Percentiles rank a stretch among this genome's conserved stretches.
Evolutionary conservation across 208 protist genomes (phyloP).

Genomic region (Trypanosoma boissoni): DNA sequence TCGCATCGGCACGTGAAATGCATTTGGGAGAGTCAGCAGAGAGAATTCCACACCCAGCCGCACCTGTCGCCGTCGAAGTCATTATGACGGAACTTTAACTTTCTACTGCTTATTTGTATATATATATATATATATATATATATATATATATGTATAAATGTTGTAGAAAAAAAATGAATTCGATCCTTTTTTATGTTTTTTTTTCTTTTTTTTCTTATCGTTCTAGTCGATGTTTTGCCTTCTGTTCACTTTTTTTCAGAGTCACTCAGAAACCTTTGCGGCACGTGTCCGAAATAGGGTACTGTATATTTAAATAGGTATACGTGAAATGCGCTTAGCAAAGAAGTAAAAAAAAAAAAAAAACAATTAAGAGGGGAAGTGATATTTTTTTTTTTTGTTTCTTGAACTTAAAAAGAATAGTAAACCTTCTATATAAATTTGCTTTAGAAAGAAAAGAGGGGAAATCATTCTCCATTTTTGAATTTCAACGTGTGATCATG

Average conservation of each 20-base stretch:
- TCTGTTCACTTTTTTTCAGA: background rate
- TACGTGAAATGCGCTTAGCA: background rate
- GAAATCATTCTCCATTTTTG: background rate
- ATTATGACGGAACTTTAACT: too few species aligned
- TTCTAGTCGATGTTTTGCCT: background rate
- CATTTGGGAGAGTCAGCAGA: too few species aligned
- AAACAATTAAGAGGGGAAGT: too few species aligned
- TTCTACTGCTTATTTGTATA: background rate
- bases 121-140: slow-evolving; percentile 1
- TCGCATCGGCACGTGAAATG: too few species aligned
- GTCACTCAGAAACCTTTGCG: too few species aligned
- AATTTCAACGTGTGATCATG: background rate
- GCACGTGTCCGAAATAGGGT: too few species aligned
- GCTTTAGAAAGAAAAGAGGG: too few species aligned
- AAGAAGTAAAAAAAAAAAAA: background rate
- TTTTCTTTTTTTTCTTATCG: background rate
- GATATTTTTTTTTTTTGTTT: too few species aligned
- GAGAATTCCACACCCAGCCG: background rate
- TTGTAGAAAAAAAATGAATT: background rate
- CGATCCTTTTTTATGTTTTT: background rate
- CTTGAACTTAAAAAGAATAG: too few species aligned
- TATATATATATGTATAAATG: background rate
- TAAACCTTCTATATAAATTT: too few species aligned
- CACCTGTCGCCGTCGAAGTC: too few species aligned
- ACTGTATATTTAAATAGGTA: background rate